Conservation (phyloP, 345 rosid species). For the Hibiscus tridactylites region DNA sequence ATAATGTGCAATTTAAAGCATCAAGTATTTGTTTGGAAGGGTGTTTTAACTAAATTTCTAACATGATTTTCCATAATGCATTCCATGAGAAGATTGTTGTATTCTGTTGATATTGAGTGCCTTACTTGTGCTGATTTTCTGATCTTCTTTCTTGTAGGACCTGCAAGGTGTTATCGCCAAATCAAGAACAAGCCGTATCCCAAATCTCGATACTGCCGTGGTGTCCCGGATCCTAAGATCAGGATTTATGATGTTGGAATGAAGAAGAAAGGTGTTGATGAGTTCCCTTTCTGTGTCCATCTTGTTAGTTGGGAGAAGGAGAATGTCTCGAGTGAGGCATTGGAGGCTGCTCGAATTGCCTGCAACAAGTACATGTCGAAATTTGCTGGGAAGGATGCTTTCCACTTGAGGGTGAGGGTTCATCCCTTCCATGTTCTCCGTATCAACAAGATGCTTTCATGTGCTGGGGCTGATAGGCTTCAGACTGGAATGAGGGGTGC, state of each 20-base stretch:
- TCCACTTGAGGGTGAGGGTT: slow-evolving; percentile 49
- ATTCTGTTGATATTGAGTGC: background rate
- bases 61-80: background rate
- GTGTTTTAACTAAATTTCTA: too few relatives aligned
- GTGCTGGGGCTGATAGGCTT: slow-evolving; percentile 66
- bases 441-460: slow-evolving; percentile 64
- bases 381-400: slow-evolving; percentile 54
- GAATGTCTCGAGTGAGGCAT: slow-evolving; percentile 54
- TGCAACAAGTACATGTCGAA: slow-evolving; percentile 60
- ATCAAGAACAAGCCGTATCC: slow-evolving; percentile 62
- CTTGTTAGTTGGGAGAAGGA: slow-evolving; percentile 61
- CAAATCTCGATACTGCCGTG: slow-evolving; percentile 47
- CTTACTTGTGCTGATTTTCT: background rate
- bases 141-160: background rate
- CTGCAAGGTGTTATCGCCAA: slow-evolving; percentile 43
- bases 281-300: slow-evolving; percentile 58
- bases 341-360: slow-evolving; percentile 60
- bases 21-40: too few relatives aligned
- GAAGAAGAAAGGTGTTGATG: slow-evolving; percentile 60
- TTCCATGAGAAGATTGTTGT: background rate
- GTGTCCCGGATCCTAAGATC: slow-evolving; percentile 55
- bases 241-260: slow-evolving; percentile 58
- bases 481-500: slow-evolving; percentile 66
- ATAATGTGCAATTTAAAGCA: too few relatives aligned
- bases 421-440: slow-evolving; percentile 55